A percentile compares a stretch with the other conserved stretches of the same genome.
These are phyloP conservation scores for Rubroboletus pulcherrimus DNA, from an alignment of 768 basidiomycete genomes.

Conservation along the genomic window DNA sequence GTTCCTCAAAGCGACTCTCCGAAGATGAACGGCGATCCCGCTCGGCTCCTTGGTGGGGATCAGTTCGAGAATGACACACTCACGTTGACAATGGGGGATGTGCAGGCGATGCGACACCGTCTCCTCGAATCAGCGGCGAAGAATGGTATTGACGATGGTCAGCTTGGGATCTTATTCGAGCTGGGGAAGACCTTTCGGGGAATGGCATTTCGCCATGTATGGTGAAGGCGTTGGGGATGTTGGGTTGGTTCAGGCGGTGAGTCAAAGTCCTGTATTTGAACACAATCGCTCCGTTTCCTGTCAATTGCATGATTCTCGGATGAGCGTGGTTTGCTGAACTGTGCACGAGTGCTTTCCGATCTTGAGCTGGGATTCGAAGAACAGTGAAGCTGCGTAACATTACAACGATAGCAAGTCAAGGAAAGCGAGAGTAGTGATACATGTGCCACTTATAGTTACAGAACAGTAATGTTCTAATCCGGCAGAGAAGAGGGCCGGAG, in stretches of 20 bases:
- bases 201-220: slow-evolving; percentile 22
- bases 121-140: slow-evolving; percentile 8
- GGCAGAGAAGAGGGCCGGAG: neutral
- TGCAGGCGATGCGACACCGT: slow-evolving; percentile 13
- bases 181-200: slow-evolving; percentile 20
- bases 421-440: neutral
- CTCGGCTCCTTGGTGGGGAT: neutral
- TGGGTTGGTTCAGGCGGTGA: neutral
- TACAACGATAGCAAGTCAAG: neutral
- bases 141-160: slow-evolving; percentile 2
- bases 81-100: slow-evolving; percentile 17
- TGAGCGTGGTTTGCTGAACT: neutral
- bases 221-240: slow-evolving; percentile 13
- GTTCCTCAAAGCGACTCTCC: neutral
- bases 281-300: neutral
- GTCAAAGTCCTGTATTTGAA: neutral
- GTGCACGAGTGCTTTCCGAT: neutral
- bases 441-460: neutral
- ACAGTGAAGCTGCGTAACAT: neutral
- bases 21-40: neutral
- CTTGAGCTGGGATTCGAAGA: neutral
- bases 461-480: neutral
- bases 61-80: slow-evolving; percentile 7
- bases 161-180: slow-evolving; percentile 20
- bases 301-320: neutral